Conservation (phyloP, 1,139 yeast species). For the Kazachstania sp. region DNA sequence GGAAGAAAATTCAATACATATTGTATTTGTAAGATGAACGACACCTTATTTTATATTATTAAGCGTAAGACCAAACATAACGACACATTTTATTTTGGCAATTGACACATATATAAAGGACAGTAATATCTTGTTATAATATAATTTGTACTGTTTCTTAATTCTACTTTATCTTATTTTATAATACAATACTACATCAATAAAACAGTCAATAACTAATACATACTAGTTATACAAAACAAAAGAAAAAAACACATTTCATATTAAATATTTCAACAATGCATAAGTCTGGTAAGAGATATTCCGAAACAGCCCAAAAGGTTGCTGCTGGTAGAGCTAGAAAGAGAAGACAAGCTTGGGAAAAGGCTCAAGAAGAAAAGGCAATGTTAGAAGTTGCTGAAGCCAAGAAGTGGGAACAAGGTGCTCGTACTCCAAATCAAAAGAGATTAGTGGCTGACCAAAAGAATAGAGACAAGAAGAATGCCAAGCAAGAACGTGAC, state of each 20-base stretch:
- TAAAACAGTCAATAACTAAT: too few species aligned
- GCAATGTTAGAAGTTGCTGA: slow-evolving; percentile 23
- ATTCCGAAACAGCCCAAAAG: slow-evolving; percentile 30
- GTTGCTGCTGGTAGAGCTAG: slow-evolving; percentile 30
- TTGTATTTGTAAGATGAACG: neutral
- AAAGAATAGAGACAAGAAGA: slow-evolving; percentile 23
- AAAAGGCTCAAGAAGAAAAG: slow-evolving; percentile 22
- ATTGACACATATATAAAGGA: too few species aligned
- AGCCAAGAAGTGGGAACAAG: slow-evolving; percentile 33
- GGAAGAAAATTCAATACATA: too few species aligned
- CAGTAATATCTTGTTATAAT: too few species aligned
- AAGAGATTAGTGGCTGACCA: slow-evolving; percentile 25
- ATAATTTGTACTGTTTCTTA: too few species aligned
- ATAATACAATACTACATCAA: too few species aligned
- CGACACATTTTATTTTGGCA: neutral
- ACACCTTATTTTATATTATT: too few species aligned
- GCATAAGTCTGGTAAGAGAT: slow-evolving; percentile 26
- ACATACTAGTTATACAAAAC: neutral
- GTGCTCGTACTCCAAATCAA: slow-evolving; percentile 28
- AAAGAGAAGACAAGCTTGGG: slow-evolving; percentile 28
- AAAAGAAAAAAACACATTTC: neutral
- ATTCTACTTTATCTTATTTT: too few species aligned
- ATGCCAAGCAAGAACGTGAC: slow-evolving; percentile 29
- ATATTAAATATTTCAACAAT: slow-evolving; percentile 3
- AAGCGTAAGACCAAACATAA: neutral